Evolutionary conservation across 441 rosid species (phyloP).

Genomic region (Arabidopsis hybrid): DNA sequence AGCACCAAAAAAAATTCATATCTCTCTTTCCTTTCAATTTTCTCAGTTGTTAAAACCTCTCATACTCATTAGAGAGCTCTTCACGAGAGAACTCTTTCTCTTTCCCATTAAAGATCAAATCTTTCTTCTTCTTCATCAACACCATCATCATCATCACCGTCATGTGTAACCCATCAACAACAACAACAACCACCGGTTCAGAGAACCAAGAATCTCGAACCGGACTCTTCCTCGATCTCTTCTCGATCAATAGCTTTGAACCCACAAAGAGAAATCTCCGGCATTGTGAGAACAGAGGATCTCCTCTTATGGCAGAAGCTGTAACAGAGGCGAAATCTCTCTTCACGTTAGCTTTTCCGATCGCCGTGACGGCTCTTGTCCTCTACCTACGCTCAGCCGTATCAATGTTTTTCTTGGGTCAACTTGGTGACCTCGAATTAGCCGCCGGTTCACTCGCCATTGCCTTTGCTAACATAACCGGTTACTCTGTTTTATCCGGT

Average conservation of each 20-base stretch:
- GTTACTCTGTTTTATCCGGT: slow-evolving; percentile 95
- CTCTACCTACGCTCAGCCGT: slow-evolving; percentile 85
- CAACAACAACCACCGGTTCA: slow-evolving; percentile 44
- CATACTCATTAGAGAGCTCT: slow-evolving; percentile 45
- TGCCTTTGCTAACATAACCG: slow-evolving; percentile 95
- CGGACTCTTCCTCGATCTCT: slow-evolving; percentile 52
- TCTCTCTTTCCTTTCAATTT: slow-evolving; percentile 21
- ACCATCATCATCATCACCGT: slow-evolving; percentile 23
- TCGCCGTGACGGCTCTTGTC: slow-evolving; percentile 79
- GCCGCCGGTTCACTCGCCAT: slow-evolving; percentile 96
- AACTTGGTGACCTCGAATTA: slow-evolving; percentile 77
- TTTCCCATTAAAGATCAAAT: slow-evolving; percentile 25
- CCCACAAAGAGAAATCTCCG: slow-evolving; percentile 32
- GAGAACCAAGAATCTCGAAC: slow-evolving; percentile 49
- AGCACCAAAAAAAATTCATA: slow-evolving; percentile 25
- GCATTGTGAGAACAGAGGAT: slow-evolving; percentile 39
- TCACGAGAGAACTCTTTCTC: slow-evolving; percentile 60
- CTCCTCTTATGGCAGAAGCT: slow-evolving; percentile 45
- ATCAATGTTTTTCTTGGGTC: slow-evolving; percentile 94
- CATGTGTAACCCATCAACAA: slow-evolving; percentile 65
- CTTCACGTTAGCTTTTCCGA: slow-evolving; percentile 78
- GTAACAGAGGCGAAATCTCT: slow-evolving; percentile 68
- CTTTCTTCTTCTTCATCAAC: slow-evolving; percentile 1
- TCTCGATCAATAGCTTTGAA: slow-evolving; percentile 45
- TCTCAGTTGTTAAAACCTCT: slow-evolving; percentile 28